Base-by-base conservation (phyloP, 2,329 filamentous ascomycete genomes). In the Nothomitra cinnamomea region DNA sequence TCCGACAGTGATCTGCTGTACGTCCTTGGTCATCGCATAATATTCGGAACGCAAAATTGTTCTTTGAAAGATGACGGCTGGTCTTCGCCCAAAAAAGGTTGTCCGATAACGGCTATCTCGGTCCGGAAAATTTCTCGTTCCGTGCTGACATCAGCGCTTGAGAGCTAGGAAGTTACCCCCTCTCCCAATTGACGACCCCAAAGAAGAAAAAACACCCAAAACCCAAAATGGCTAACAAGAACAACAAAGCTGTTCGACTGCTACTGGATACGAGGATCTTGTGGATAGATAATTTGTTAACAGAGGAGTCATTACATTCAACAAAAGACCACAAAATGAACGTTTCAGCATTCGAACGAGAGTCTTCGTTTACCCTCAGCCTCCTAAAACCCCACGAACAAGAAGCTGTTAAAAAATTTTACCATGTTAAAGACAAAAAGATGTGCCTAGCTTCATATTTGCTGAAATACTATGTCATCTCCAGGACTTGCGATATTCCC, bases 381-480 rank as follows among this genome's bases (percentile, higher is more conserved):
- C 59, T 21, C 25, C 70, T 82, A 50, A 65, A 70, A 1, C 60
- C 67, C 1, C 67, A 75, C 8, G 83, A 87, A 63, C 76, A 75
- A 56, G 64, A 73, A 52, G 66, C 68, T 13, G 75, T 82, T 32
- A 71, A 80, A 7, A 72, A 72, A 55, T 86, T 79, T 68, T 77
- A 79, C 68, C 78, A 82, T 64, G 70, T 82, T 60, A 72, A 76
- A 62, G 85, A 89, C 67, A 85, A 85, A 53, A 84, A 83, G 63
- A 83, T 88, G 75, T 76, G 77, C 50, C 73, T 90, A 42, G 82
- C 69, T 22, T 89, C 85, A 17, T 76, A 81, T 43, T 74, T 90
- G 51, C 72, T 89, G 56, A 90, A 90, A 69, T 81, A 83, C 54
- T 74, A 81, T 59, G 80, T 77, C 61, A 76, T 88, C 58, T 72